Conservation (phyloP, 2,329 filamentous ascomycete species). For the Blastomyces emzantsi region DNA sequence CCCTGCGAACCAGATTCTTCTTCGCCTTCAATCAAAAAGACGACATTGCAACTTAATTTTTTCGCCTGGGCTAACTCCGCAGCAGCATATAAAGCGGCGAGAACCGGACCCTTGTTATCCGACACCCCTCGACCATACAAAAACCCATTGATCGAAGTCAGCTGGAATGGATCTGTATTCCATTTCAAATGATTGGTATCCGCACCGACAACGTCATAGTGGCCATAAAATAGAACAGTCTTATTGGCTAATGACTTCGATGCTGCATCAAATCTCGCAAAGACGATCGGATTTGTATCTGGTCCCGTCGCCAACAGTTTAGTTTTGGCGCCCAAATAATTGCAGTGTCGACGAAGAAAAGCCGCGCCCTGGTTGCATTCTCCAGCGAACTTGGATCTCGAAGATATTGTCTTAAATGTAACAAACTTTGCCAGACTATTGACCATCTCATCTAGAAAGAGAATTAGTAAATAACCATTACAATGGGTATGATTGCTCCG, state of each 20-base stretch:
- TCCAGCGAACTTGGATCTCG: constrained; percentile 72
- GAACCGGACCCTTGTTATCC: constrained; percentile 93
- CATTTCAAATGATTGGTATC: constrained; percentile 75
- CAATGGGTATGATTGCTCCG: constrained; percentile 2
- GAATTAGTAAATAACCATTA: background rate
- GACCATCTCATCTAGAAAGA: constrained; percentile 47
- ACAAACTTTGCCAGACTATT: constrained; percentile 77
- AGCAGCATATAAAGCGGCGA: constrained; percentile 88
- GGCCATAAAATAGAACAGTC: constrained; percentile 91
- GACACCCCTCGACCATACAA: constrained; percentile 93
- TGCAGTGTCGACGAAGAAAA: constrained; percentile 82
- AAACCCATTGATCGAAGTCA: constrained; percentile 83
- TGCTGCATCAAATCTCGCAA: constrained; percentile 77
- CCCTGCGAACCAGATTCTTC: constrained; percentile 91
- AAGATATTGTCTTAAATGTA: constrained; percentile 84
- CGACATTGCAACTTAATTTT: constrained; percentile 72
- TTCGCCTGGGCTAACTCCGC: constrained; percentile 83
- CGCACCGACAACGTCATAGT: constrained; percentile 94
- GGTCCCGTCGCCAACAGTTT: constrained; percentile 80
- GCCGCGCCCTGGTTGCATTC: constrained; percentile 91
- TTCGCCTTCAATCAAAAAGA: constrained; percentile 76
- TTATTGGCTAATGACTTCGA: constrained; percentile 57
- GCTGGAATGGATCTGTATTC: constrained; percentile 78
- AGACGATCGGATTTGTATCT: constrained; percentile 82
- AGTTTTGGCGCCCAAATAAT: constrained; percentile 79